phyloP scores from a whole-genome alignment of 164 flowering plant species.

The Umbilicus rupestris region DNA sequence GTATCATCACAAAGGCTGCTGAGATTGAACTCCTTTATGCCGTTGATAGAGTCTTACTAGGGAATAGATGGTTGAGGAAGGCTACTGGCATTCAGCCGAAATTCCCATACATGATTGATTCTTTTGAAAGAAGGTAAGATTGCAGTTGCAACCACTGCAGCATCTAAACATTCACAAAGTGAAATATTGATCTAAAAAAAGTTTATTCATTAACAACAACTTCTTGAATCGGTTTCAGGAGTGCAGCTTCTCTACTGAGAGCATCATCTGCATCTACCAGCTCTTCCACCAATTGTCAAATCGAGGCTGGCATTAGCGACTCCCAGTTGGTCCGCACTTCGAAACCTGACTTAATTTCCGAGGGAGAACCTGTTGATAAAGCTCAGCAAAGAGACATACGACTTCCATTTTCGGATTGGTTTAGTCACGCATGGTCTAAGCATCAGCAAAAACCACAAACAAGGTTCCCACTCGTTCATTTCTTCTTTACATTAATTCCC shows the following conservation, averaged over 20 bases:
- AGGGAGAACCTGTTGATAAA: conserved; percentile 10
- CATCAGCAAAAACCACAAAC: conserved; percentile 18
- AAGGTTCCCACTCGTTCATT: neutral
- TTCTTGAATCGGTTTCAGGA: conserved; percentile 42
- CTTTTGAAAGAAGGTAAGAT: conserved; percentile 76
- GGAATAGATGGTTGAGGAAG: conserved; percentile 87
- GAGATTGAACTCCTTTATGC: conserved; percentile 72
- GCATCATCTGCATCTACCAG: conserved; percentile 28
- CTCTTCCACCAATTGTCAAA: conserved; percentile 18
- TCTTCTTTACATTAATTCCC: neutral
- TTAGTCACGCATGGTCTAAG: conserved; percentile 34
- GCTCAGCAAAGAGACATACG: conserved; percentile 21
- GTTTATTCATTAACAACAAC: neutral
- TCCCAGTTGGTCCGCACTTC: conserved; percentile 17
- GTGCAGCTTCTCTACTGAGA: conserved; percentile 53
- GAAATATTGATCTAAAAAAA: neutral
- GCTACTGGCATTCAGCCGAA: conserved; percentile 95
- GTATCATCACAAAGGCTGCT: conserved; percentile 84
- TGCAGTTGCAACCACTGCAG: neutral
- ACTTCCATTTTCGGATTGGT: conserved; percentile 63
- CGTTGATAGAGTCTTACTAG: conserved; percentile 76
- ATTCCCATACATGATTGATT: conserved; percentile 82
- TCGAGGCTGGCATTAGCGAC: conserved; percentile 11
- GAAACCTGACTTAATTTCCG: conserved; percentile 19
- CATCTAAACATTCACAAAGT: neutral